These are phyloP conservation scores for Colletotrichum orchidophilum DNA, from an alignment of 2,329 filamentous ascomycete genomes.

Conservation along the genomic window DNA sequence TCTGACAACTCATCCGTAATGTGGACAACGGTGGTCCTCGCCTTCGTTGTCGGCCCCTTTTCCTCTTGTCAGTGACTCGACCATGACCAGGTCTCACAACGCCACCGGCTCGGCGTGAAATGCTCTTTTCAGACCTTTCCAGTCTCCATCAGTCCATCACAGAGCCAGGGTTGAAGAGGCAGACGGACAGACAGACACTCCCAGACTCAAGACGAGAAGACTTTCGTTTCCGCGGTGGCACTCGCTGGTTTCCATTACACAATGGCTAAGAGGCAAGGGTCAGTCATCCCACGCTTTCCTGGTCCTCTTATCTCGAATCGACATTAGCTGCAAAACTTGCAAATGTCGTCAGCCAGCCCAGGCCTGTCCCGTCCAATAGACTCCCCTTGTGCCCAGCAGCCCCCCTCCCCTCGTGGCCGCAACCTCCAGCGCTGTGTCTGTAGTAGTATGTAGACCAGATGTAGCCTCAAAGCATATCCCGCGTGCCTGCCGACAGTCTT, in stretches of 20 bases:
- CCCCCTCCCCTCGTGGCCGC: background rate
- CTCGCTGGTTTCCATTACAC: constrained; percentile 32
- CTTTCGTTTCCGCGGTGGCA: constrained; percentile 10
- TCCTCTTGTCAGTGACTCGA: background rate
- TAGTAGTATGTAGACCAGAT: background rate
- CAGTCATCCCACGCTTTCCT: constrained; percentile 20
- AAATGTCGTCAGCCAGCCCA: constrained; percentile 34
- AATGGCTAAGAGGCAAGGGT: constrained; percentile 17
- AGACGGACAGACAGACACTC: constrained; percentile 43
- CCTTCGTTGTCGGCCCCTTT: background rate
- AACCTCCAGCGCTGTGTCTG: background rate
- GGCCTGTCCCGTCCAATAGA: constrained; percentile 30
- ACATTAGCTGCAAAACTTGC: constrained; percentile 30
- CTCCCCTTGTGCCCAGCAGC: constrained; percentile 2
- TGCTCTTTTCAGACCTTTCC: background rate
- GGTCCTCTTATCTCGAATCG: constrained; percentile 30
- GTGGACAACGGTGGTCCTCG: background rate
- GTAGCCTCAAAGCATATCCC: constrained; percentile 1
- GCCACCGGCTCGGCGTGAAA: constrained; percentile 10
- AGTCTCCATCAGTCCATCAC: background rate
- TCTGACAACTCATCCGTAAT: background rate
- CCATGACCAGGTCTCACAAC: background rate
- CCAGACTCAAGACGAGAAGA: constrained; percentile 29
- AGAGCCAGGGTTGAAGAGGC: background rate
- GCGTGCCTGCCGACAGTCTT: background rate